phyloP scores from a whole-genome alignment of 768 basidiomycete genomes.

The Mycena indigotica region DNA sequence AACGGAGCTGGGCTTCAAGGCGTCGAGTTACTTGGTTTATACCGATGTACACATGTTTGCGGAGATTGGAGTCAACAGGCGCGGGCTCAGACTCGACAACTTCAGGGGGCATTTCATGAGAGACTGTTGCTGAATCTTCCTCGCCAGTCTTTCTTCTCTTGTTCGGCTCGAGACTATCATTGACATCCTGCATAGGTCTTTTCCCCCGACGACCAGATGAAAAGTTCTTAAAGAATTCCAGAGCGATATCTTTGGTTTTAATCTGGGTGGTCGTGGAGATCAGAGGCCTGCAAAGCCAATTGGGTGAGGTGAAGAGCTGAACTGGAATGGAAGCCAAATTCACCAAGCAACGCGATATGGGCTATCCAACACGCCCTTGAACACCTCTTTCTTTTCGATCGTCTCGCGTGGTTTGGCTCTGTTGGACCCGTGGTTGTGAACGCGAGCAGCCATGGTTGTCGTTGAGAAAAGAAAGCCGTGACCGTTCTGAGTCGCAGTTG shows the following conservation, averaged over 20 bases:
- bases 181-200: conserved; percentile 42
- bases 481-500: too few relatives aligned
- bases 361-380: conserved; percentile 71
- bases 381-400: conserved; percentile 63
- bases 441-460: conserved; percentile 51
- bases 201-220: conserved; percentile 37
- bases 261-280: conserved; percentile 68
- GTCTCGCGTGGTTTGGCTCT: conserved; percentile 52
- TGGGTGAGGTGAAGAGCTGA: conserved; percentile 13
- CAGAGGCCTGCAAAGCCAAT: conserved; percentile 51
- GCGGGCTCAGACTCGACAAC: conserved; percentile 3
- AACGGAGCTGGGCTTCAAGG: conserved; percentile 59
- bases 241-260: conserved; percentile 50
- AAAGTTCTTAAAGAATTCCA: conserved; percentile 53
- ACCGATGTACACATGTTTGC: conserved; percentile 60
- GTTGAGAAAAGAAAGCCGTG: too few relatives aligned
- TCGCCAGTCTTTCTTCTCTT: conserved; percentile 26
- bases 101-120: background rate
- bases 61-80: conserved; percentile 38
- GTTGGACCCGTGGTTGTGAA: conserved; percentile 62
- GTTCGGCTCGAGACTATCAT: conserved; percentile 16
- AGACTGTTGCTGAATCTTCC: background rate
- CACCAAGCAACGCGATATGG: conserved; percentile 75
- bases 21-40: conserved; percentile 79
- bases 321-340: conserved; percentile 14